Percentiles rank a stretch among this genome's conserved stretches.
phyloP scores from a whole-genome alignment of 2,329 filamentous ascomycete species.

The Talaromyces sp. region DNA sequence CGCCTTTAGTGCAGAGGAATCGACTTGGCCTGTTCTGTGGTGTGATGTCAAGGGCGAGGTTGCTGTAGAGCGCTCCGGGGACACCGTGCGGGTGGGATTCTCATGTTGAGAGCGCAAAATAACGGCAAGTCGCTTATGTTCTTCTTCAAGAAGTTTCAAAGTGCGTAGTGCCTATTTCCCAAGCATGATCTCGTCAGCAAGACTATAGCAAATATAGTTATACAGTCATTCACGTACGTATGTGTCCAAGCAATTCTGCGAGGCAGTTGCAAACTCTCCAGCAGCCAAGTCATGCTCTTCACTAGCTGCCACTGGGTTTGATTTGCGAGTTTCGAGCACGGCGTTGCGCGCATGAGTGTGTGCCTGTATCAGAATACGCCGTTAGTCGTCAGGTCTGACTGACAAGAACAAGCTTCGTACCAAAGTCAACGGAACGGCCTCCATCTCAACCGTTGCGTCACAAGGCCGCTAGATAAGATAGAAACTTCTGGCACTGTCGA shows the following conservation, averaged over 20 bases:
- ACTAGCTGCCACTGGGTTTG: constrained; percentile 72
- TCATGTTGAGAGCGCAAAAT: constrained; percentile 68
- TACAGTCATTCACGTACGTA: constrained; percentile 39
- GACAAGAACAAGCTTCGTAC: constrained; percentile 33
- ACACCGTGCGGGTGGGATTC: constrained; percentile 32
- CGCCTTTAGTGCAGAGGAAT: constrained; percentile 14
- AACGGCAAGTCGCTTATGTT: constrained; percentile 78
- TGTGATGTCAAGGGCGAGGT: constrained; percentile 14
- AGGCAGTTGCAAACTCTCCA: constrained; percentile 78
- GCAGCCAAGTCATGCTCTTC: constrained; percentile 85
- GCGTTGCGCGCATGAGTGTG: constrained; percentile 87
- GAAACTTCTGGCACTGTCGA: not conserved
- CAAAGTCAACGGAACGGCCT: constrained; percentile 62
- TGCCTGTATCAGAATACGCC: constrained; percentile 48
- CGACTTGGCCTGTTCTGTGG: constrained; percentile 14
- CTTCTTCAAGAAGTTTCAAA: constrained; percentile 75
- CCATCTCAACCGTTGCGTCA: constrained; percentile 47
- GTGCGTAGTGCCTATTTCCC: constrained; percentile 67
- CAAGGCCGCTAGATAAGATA: not conserved
- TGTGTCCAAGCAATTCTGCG: constrained; percentile 61
- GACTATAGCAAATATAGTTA: not conserved
- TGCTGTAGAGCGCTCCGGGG: constrained; percentile 13
- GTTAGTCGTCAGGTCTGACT: constrained; percentile 8
- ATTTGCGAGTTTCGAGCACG: constrained; percentile 61
- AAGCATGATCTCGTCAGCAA: not conserved